phyloP scores from a whole-genome alignment of 805 yeast species.

The Lipomyces mesembrius region DNA sequence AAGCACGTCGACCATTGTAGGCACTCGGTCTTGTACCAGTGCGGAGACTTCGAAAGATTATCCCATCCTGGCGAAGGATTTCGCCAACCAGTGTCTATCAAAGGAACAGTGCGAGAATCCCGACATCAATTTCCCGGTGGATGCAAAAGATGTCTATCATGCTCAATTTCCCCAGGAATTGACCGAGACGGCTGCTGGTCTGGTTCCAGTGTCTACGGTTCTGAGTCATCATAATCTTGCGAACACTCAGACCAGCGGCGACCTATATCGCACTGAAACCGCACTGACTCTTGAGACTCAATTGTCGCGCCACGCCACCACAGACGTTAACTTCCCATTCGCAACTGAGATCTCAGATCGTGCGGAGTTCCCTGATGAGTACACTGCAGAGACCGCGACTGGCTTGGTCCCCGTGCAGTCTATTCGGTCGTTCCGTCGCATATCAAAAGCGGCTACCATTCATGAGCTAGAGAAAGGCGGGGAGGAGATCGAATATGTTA shows the following conservation, averaged over 20 bases:
- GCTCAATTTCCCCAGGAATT: slow-evolving; percentile 87
- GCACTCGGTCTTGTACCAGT: neutral
- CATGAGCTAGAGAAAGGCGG: slow-evolving; percentile 44
- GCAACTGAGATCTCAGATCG: slow-evolving; percentile 35
- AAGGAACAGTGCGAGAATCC: slow-evolving; percentile 38
- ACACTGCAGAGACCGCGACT: slow-evolving; percentile 82
- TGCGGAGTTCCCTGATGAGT: slow-evolving; percentile 86
- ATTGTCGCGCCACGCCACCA: slow-evolving; percentile 57
- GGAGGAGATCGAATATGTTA: slow-evolving; percentile 70
- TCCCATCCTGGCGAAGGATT: slow-evolving; percentile 4
- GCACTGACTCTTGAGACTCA: slow-evolving; percentile 70
- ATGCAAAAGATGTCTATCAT: slow-evolving; percentile 28
- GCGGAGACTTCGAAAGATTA: neutral
- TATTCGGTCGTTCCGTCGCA: slow-evolving; percentile 45
- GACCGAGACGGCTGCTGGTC: slow-evolving; percentile 82
- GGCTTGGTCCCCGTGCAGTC: slow-evolving; percentile 85
- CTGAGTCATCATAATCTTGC: neutral
- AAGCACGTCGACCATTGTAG: slow-evolving; percentile 6
- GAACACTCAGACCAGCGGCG: slow-evolving; percentile 5
- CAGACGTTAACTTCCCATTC: slow-evolving; percentile 57
- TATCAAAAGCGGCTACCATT: slow-evolving; percentile 12
- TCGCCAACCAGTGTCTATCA: neutral
- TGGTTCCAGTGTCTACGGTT: slow-evolving; percentile 69
- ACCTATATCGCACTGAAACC: slow-evolving; percentile 60
- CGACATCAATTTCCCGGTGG: slow-evolving; percentile 55